A percentile compares a stretch with the other conserved stretches of the same genome.
Conservation (phyloP, 2,329 filamentous ascomycete species). For the Stromatinia cepivora region DNA sequence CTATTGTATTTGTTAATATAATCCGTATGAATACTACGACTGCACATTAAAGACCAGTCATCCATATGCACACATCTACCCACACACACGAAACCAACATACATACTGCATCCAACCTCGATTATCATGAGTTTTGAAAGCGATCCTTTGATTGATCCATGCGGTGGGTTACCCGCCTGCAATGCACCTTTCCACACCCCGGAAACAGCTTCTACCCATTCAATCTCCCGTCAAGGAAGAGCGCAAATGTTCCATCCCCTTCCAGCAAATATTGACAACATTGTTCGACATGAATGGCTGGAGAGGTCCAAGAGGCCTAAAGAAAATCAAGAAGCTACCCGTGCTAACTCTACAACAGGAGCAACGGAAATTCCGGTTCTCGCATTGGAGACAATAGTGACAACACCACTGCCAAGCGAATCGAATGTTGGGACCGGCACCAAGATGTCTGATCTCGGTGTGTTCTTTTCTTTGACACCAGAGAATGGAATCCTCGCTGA, state of each 20-base stretch:
- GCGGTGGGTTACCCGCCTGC: not conserved
- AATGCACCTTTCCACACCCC: slow-evolving; percentile 8
- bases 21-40: not conserved
- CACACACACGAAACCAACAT: not conserved
- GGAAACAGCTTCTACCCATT: slow-evolving; percentile 2
- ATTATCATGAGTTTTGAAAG: not conserved
- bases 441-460: not conserved
- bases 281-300: not conserved
- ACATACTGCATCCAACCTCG: not conserved
- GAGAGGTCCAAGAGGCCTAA: not conserved
- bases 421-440: slow-evolving; percentile 10
- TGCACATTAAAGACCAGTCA: not conserved
- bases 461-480: not conserved
- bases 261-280: not conserved
- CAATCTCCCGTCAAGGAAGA: slow-evolving; percentile 10
- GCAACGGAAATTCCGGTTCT: not conserved
- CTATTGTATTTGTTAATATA: not conserved
- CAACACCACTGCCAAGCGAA: not conserved
- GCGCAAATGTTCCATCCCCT: slow-evolving; percentile 4
- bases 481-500: not conserved
- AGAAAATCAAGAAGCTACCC: not conserved
- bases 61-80: not conserved
- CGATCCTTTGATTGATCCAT: not conserved
- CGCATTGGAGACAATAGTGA: not conserved
- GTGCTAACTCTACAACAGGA: not conserved